Percentiles rank a stretch among this genome's conserved stretches.
Conservation (phyloP, 2,329 filamentous ascomycete species). For the Scytalidium sp. region DNA sequence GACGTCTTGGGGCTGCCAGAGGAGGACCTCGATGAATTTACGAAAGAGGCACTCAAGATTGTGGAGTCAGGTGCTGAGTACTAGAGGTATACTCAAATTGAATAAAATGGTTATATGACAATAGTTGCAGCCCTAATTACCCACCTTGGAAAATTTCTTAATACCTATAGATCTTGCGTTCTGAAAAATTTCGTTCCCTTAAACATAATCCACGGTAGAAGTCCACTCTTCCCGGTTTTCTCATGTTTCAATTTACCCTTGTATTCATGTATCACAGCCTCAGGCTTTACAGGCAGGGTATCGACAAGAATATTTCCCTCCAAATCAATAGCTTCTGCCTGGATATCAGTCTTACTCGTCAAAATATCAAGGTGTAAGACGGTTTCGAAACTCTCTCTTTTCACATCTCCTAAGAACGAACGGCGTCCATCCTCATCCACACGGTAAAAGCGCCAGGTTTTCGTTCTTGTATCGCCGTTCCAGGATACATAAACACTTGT, state of each 20-base stretch:
- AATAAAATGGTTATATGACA: too few species aligned
- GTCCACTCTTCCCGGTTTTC: background rate
- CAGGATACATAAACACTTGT: constrained; percentile 48
- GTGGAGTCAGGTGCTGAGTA: background rate
- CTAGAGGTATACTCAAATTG: too few species aligned
- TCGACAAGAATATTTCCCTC: constrained; percentile 6
- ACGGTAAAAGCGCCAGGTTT: constrained; percentile 44
- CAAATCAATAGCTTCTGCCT: constrained; percentile 11
- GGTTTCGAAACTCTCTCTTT: constrained; percentile 42
- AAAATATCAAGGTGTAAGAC: constrained; percentile 6
- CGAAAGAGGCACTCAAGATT: constrained; percentile 6
- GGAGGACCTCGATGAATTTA: constrained; percentile 15
- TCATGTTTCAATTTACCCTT: background rate
- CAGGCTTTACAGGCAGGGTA: constrained; percentile 6
- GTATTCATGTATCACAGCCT: constrained; percentile 9
- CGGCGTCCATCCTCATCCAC: constrained; percentile 31
- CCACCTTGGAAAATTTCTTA: too few species aligned
- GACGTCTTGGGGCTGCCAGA: constrained; percentile 12
- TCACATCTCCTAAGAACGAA: constrained; percentile 33
- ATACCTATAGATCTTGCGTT: constrained; percentile 1
- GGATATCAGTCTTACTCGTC: constrained; percentile 3
- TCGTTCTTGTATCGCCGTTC: constrained; percentile 49
- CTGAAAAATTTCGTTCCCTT: constrained; percentile 5
- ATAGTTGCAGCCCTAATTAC: too few species aligned
- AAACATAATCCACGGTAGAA: constrained; percentile 7